Percentiles rank a stretch among this genome's conserved stretches.
These are phyloP conservation scores for Corymbia maculata DNA, from an alignment of 345 rosid species.

Conservation along the genomic window DNA sequence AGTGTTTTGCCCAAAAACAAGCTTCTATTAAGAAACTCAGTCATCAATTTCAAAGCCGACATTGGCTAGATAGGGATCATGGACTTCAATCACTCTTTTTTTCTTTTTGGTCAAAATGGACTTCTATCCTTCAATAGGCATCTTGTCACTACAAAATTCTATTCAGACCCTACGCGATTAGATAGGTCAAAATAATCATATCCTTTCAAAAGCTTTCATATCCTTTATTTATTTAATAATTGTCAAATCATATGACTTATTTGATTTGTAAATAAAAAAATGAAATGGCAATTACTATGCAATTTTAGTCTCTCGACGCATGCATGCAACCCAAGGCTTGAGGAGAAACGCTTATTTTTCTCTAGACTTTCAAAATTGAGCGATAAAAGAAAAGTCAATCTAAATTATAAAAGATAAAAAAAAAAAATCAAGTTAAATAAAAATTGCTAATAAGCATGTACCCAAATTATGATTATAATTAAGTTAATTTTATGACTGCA, in stretches of 20 bases:
- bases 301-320: not conserved
- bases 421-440: not conserved
- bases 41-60: not conserved
- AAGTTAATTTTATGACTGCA: not conserved
- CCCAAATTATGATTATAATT: not conserved
- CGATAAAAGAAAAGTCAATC: not conserved
- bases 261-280: not conserved
- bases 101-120: not conserved
- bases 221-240: too few species aligned
- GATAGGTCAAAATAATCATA: not conserved
- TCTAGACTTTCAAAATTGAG: not conserved
- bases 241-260: not conserved
- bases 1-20: not conserved
- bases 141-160: not conserved
- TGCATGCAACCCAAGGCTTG: not conserved
- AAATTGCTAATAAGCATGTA: not conserved
- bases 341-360: not conserved
- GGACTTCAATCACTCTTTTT: not conserved
- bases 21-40: not conserved
- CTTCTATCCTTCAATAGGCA: not conserved
- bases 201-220: too few species aligned
- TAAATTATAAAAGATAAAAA: not conserved
- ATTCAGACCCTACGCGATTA: not conserved
- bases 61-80: not conserved
- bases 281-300: not conserved